Evolutionary conservation across 139 green algal genomes (phyloP).

Genomic region (Desmodesmus armatus): DNA sequence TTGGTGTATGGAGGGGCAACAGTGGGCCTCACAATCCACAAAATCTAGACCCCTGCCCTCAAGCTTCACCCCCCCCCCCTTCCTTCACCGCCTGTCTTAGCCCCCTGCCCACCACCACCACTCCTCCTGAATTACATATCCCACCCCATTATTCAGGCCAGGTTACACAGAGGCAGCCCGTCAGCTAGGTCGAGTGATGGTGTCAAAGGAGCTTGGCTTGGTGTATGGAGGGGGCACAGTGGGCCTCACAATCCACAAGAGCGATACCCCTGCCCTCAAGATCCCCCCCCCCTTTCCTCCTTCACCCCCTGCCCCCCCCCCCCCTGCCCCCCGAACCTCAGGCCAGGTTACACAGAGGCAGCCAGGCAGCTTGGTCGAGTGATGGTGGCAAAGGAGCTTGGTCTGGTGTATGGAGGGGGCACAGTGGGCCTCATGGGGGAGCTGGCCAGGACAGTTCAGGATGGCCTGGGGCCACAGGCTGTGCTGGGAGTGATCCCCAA

Average conservation of each 20-base stretch:
- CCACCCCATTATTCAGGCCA: too few relatives aligned
- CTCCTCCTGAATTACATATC: too few relatives aligned
- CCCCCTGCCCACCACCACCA: too few relatives aligned
- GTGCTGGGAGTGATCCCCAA: conserved; percentile 87
- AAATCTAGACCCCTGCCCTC: too few relatives aligned
- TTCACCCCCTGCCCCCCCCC: too few relatives aligned
- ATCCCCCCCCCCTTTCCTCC: too few relatives aligned
- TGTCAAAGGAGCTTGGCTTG: conserved; percentile 65
- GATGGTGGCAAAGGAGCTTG: conserved; percentile 65
- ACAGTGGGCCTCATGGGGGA: conserved; percentile 87
- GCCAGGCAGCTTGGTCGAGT: conserved; percentile 61
- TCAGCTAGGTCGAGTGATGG: conserved; percentile 64
- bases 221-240: conserved; percentile 77
- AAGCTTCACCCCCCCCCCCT: too few relatives aligned
- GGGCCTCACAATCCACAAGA: too few relatives aligned
- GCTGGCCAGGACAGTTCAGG: conserved; percentile 62
- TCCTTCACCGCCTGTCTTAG: too few relatives aligned
- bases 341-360: conserved; percentile 61
- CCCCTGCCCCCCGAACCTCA: too few relatives aligned
- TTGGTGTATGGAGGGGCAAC: conserved; percentile 77
- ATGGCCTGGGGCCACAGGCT: conserved; percentile 55
- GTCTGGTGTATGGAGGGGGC: conserved; percentile 71
- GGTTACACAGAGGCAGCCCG: conserved; percentile 65
- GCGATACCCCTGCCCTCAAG: too few relatives aligned
- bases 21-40: too few relatives aligned